Percentiles rank a stretch among this genome's conserved stretches.
These are phyloP conservation scores for Xylaria flabelliformis DNA, from an alignment of 495 filamentous ascomycete genomes.

Conservation along the genomic window DNA sequence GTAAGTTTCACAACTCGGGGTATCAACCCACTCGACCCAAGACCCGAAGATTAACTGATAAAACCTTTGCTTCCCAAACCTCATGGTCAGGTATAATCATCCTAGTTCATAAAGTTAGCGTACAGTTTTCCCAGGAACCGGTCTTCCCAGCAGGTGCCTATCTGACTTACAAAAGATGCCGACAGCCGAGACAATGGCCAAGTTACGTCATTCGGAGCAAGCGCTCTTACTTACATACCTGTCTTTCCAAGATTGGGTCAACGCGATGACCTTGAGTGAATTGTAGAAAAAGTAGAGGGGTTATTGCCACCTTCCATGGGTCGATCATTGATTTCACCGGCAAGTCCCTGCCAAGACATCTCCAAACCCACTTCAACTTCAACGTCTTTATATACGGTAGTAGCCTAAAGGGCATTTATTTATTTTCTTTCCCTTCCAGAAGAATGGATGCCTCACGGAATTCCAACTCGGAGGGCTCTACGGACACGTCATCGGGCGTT, in stretches of 20 bases:
- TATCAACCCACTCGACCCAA: neutral
- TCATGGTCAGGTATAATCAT: neutral
- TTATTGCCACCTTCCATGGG: neutral
- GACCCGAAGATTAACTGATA: neutral
- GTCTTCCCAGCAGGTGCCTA: neutral
- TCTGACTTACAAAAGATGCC: neutral
- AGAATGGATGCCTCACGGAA: neutral
- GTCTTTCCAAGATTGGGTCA: neutral
- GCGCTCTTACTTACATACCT: neutral
- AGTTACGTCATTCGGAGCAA: constrained; percentile 25
- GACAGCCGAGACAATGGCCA: neutral
- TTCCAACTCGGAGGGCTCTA: neutral
- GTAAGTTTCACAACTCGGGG: neutral
- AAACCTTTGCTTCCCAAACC: neutral
- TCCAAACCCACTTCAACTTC: constrained; percentile 27
- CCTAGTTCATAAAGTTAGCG: neutral
- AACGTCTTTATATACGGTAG: constrained; percentile 15
- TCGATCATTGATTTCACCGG: neutral
- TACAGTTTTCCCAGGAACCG: neutral
- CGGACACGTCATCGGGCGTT: neutral
- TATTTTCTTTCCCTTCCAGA: neutral
- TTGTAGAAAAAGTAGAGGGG: neutral
- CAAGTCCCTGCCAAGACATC: constrained; percentile 14
- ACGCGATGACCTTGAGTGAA: neutral
- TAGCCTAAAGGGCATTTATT: neutral